These are phyloP conservation scores for Pythium volutum DNA, from an alignment of 352 stramenopile genomes.

Conservation along the genomic window DNA sequence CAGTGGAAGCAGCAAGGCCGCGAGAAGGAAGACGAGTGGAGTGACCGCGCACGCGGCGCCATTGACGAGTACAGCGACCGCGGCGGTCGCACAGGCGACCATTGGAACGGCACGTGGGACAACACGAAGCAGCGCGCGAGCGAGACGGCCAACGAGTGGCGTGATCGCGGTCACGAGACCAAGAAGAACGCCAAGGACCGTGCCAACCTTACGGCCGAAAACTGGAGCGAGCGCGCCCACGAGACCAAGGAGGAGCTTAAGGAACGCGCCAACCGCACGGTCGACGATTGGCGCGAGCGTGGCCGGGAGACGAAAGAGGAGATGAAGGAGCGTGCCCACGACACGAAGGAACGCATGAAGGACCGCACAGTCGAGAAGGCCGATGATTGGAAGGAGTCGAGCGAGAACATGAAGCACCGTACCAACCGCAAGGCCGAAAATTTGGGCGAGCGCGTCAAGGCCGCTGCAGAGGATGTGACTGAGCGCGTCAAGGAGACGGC, in stretches of 20 bases:
- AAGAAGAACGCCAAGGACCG: conserved; percentile 33
- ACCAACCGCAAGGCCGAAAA: conserved; percentile 27
- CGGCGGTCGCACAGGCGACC: conserved; percentile 22
- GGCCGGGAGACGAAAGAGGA: conserved; percentile 32
- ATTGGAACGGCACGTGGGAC: conserved; percentile 30
- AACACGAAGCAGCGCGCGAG: conserved; percentile 32
- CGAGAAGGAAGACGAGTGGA: conserved; percentile 30
- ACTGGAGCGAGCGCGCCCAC: conserved; percentile 28
- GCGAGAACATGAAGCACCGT: conserved; percentile 23
- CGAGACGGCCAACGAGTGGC: conserved; percentile 24
- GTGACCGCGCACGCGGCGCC: conserved; percentile 3
- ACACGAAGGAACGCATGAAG: conserved; percentile 37
- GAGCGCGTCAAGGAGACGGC: conserved; percentile 34
- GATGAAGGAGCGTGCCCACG: conserved; percentile 26
- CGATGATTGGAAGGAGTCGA: conserved; percentile 25
- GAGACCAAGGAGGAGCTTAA: conserved; percentile 37
- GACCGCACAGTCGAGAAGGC: conserved; percentile 30
- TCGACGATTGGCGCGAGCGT: conserved; percentile 27
- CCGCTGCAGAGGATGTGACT: conserved; percentile 26
- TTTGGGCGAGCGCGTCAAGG: conserved; percentile 23
- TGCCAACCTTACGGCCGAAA: conserved; percentile 26
- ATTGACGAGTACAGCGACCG: conserved; percentile 20
- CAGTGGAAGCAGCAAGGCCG: conserved; percentile 29
- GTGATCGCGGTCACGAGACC: conserved; percentile 29
- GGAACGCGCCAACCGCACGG: conserved; percentile 26